A percentile compares a stretch with the other conserved stretches of the same genome.
These are phyloP conservation scores for Diacronema lutheri DNA, from an alignment of 78 protist species.

Conservation along the genomic window DNA sequence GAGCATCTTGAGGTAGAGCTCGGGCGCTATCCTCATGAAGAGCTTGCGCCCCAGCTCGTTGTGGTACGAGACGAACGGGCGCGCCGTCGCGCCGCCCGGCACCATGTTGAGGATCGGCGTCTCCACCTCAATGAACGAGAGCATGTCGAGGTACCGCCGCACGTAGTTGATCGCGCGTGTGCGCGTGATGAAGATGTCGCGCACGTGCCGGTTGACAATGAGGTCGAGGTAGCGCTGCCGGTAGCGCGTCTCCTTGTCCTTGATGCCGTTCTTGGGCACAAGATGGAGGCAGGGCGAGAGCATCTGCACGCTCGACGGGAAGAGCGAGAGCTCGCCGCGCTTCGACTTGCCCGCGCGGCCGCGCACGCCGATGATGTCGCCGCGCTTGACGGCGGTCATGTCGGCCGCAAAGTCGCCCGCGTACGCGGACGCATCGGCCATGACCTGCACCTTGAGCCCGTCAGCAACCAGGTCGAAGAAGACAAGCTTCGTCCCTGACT, in stretches of 20 bases:
- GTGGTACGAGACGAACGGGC: constrained; percentile 98
- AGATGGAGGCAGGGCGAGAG: constrained; percentile 97
- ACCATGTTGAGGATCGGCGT: constrained; percentile 97
- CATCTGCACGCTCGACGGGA: constrained; percentile 68
- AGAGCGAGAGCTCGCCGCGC: constrained; percentile 94
- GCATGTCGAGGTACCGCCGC: constrained; percentile 52
- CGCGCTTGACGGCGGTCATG: constrained; percentile 77
- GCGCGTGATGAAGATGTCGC: constrained; percentile 46
- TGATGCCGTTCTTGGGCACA: constrained; percentile 79
- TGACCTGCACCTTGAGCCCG: constrained; percentile 82
- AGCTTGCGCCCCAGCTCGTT: constrained; percentile 91
- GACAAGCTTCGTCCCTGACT: constrained; percentile 68
- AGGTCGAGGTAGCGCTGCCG: constrained; percentile 76
- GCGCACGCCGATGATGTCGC: constrained; percentile 95
- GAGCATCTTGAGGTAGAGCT: constrained; percentile 96
- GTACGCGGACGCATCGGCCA: constrained; percentile 42
- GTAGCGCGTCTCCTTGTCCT: constrained; percentile 72
- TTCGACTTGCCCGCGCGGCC: constrained; percentile 90
- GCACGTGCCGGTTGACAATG: constrained; percentile 40
- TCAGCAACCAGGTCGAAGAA: constrained; percentile 86
- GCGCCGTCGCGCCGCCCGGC: constrained; percentile 98
- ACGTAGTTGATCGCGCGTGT: constrained; percentile 30
- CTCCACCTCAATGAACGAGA: constrained; percentile 70
- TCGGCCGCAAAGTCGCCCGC: constrained; percentile 55
- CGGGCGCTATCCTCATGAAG: constrained; percentile 99